phyloP scores from a whole-genome alignment of 768 basidiomycete species.

The Mycena chlorophos region DNA sequence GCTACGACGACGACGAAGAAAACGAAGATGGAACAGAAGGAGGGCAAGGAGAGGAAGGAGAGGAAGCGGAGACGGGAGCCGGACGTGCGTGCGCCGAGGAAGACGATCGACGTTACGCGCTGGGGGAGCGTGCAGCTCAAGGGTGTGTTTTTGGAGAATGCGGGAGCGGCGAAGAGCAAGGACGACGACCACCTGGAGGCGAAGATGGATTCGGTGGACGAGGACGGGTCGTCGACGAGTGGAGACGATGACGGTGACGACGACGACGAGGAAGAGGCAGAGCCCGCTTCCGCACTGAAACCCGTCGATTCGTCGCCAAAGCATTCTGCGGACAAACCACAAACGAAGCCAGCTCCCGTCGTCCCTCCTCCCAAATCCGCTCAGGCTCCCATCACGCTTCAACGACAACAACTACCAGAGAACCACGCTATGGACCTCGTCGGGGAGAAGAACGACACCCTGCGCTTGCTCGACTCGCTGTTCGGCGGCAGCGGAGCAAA shows the following conservation, averaged over 20 bases:
- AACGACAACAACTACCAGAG: too few relatives aligned
- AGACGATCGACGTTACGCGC: conserved; percentile 70
- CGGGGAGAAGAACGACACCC: conserved; percentile 46
- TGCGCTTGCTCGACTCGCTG: conserved; percentile 53
- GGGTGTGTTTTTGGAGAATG: conserved; percentile 61
- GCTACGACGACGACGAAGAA: too few relatives aligned
- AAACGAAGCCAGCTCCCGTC: conserved; percentile 7
- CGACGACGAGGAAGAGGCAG: too few relatives aligned
- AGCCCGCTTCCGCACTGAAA: too few relatives aligned
- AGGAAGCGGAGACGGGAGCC: conserved; percentile 49
- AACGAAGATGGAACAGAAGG: too few relatives aligned
- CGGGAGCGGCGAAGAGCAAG: conserved; percentile 16
- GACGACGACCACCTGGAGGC: not conserved
- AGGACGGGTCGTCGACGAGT: conserved; percentile 19
- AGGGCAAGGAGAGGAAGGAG: too few relatives aligned
- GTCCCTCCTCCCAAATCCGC: conserved; percentile 2
- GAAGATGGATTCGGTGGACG: conserved; percentile 5
- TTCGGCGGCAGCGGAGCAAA: too few relatives aligned
- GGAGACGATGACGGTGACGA: not conserved
- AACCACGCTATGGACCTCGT: conserved; percentile 37
- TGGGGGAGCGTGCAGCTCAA: conserved; percentile 73
- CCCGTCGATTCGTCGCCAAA: conserved; percentile 3
- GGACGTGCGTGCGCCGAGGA: conserved; percentile 57
- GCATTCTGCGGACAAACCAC: not conserved
- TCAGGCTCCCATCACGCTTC: conserved; percentile 8